phyloP scores from a whole-genome alignment of 2,329 filamentous ascomycete genomes.

The Pezizomycotina sp. region DNA sequence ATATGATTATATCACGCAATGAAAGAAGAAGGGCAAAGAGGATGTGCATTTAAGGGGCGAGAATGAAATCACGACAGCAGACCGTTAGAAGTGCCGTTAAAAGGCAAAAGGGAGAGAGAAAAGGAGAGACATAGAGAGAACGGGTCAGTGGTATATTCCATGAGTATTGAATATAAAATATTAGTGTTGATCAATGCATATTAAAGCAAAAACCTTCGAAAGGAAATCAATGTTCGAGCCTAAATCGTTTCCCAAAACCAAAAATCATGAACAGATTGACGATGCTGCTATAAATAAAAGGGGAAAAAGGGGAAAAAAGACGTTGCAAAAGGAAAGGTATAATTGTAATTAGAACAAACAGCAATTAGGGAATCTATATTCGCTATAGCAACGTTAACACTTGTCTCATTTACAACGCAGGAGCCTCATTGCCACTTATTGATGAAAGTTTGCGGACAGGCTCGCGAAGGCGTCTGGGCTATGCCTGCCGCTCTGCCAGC shows the following conservation, averaged over 20 bases:
- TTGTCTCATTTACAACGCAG: not conserved
- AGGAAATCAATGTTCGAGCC: too few species aligned
- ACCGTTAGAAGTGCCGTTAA: not conserved
- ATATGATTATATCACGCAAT: constrained; percentile 1
- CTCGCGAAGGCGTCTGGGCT: constrained; percentile 26
- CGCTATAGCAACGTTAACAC: not conserved
- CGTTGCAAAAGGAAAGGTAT: not conserved
- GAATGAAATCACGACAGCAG: not conserved
- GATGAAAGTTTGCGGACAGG: constrained; percentile 19
- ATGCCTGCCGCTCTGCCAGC: constrained; percentile 24
- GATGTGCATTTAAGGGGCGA: not conserved
- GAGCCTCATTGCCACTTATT: constrained; percentile 7
- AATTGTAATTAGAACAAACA: not conserved
- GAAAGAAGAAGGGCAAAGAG: not conserved
- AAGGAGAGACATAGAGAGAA: constrained; percentile 1
- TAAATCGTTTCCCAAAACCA: too few species aligned
- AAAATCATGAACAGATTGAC: too few species aligned
- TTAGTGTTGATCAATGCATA: not conserved
- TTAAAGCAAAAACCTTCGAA: too few species aligned
- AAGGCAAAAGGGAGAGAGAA: not conserved
- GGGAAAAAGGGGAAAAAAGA: constrained; percentile 8
- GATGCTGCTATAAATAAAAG: too few species aligned
- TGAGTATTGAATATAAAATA: not conserved
- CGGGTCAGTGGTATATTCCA: not conserved
- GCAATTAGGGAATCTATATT: constrained; percentile 1